These are phyloP conservation scores for Ceratorhiza oryzae-sativae DNA, from an alignment of 1,284 basidiomycete species.

Conservation along the genomic window DNA sequence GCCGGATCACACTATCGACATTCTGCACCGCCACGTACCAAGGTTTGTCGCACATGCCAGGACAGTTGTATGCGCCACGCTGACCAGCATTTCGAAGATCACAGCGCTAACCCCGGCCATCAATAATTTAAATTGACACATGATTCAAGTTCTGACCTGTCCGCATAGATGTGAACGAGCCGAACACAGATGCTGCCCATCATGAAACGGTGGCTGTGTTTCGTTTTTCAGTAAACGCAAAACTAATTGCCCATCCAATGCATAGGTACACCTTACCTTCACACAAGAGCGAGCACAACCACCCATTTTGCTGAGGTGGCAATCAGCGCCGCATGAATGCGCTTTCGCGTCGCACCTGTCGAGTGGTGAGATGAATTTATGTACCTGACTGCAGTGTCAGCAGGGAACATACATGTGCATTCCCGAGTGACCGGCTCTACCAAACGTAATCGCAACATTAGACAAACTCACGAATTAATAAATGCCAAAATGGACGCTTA, in stretches of 20 bases:
- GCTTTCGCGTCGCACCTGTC: slow-evolving; percentile 57
- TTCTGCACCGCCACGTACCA: slow-evolving; percentile 49
- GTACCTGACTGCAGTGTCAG: neutral
- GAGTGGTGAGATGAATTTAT: neutral
- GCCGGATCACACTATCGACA: no score
- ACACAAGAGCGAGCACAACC: slow-evolving; percentile 61
- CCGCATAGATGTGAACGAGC: slow-evolving; percentile 64
- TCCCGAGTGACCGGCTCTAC: slow-evolving; percentile 62
- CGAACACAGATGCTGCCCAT: slow-evolving; percentile 60
- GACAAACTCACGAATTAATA: neutral
- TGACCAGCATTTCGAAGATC: slow-evolving; percentile 51
- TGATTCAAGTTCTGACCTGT: slow-evolving; percentile 51
- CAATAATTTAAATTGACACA: no score
- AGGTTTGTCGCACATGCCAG: slow-evolving; percentile 55
- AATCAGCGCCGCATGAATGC: slow-evolving; percentile 62
- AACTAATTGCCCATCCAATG: neutral
- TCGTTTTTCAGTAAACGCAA: neutral
- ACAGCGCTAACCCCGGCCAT: slow-evolving; percentile 59
- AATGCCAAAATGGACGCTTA: slow-evolving; percentile 46
- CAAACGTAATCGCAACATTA: slow-evolving; percentile 13
- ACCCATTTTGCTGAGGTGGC: slow-evolving; percentile 54
- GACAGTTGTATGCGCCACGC: slow-evolving; percentile 53
- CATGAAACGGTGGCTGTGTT: slow-evolving; percentile 55
- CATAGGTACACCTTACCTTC: slow-evolving; percentile 52
- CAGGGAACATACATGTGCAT: slow-evolving; percentile 57